Conservation (phyloP, 306 rosid genomes). For the Senna siamea region DNA sequence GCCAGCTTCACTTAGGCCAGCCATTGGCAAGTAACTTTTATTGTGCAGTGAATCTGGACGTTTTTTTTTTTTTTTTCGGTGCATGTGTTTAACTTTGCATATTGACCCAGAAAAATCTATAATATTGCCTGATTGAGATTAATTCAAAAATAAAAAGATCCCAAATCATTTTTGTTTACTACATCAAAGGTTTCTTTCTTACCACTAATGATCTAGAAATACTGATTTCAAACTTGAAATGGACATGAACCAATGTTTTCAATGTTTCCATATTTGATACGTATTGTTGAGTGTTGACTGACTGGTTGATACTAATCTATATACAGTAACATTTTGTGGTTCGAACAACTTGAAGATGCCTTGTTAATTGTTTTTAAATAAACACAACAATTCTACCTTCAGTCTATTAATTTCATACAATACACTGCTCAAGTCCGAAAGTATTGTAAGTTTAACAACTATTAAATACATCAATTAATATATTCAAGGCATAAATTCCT, state of each 20-base stretch:
- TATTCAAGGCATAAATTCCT: conserved; percentile 4
- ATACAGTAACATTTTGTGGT: background rate
- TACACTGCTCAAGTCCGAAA: background rate
- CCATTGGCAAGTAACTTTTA: background rate
- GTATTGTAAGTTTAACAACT: background rate
- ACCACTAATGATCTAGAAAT: background rate
- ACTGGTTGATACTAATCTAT: background rate
- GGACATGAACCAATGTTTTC: conserved; percentile 2
- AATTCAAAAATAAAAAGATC: background rate
- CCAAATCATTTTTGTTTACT: background rate
- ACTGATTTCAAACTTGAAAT: background rate
- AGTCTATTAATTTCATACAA: conserved; percentile 14
- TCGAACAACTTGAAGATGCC: conserved; percentile 1
- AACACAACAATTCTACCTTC: background rate
- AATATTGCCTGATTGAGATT: background rate
- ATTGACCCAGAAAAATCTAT: conserved; percentile 2
- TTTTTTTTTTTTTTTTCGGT: too few species aligned
- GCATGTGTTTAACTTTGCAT: too few species aligned
- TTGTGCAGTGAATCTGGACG: too few species aligned
- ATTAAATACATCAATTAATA: background rate
- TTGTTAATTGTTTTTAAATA: background rate
- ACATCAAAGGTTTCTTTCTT: background rate
- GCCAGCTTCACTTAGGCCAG: too few species aligned
- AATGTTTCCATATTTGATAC: background rate
- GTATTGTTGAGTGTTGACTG: conserved; percentile 3